Evolutionary conservation across 1,284 basidiomycete species (phyloP), one percentile per base, ranked within the genome.

Genomic region (Amylostereum chailletii): DNA sequence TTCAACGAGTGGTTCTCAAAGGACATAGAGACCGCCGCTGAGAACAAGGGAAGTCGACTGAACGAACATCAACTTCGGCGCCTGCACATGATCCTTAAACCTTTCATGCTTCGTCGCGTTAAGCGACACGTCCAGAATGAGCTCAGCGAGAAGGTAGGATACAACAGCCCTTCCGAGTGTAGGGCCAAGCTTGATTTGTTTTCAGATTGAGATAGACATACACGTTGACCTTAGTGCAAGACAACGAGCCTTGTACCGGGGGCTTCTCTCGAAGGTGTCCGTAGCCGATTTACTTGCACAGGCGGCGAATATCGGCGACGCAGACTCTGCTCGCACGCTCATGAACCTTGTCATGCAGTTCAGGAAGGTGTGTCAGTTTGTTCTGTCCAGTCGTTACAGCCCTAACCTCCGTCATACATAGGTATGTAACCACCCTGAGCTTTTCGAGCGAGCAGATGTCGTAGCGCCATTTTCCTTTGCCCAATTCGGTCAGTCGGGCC

Each of bases 331-430:
- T 45, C 83, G 91, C 53, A 92, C 92, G 27, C 73, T 99, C 51
- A 98, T 99, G 95, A 99, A 99, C 69, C 77, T 99, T 55, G 95
- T 99, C 56, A 99, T 99, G 96, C 96, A 99, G 68, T 99, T 99
- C 77, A 86, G 96, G 58, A 99, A 99, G 75, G 90, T 86, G 45
- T 39, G 65, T 57, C 33, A 19, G 37, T 50, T 34, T 41, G 31
- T 41, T 38, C 19, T 50, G 40, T 27, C 31, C 33, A 38, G 27
- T 42, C 26, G 8, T 42, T 11, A 37, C 5, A 8, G 40, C 47
- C 59, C 31, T 9, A 27, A 45, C 34, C 19, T 19, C 19, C 19
- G 19, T 19, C 19, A 19, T 19, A 19, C 19, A 19, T 19, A 88
- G 86, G 93, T 98, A 55, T 99, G 95, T 76, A 99, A 98, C 61